Percentiles rank a stretch among this genome's conserved stretches.
phyloP scores from a whole-genome alignment of 306 rosid genomes.

The Pyrus bretschneideri region DNA sequence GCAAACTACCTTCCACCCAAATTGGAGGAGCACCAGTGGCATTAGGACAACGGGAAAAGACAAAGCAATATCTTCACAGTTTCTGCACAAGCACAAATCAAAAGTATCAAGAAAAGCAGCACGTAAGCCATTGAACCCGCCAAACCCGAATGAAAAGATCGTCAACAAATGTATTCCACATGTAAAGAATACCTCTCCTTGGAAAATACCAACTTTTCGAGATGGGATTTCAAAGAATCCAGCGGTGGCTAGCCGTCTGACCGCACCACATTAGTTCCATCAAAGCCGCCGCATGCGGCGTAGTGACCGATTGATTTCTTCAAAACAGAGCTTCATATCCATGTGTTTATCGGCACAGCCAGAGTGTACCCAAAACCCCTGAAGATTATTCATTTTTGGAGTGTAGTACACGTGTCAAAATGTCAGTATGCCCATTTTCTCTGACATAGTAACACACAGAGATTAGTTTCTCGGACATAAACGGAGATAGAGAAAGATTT shows the following conservation, averaged over 20 bases:
- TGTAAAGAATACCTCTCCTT: slow-evolving; percentile 30
- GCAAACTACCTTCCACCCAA: slow-evolving; percentile 50
- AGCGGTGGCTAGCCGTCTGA: slow-evolving; percentile 35
- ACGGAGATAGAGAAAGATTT: too few species aligned
- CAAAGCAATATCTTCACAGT: slow-evolving; percentile 61
- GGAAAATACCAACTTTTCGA: slow-evolving; percentile 26
- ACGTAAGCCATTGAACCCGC: neutral
- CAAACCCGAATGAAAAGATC: neutral
- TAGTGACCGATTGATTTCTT: slow-evolving; percentile 42
- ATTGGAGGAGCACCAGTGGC: slow-evolving; percentile 46
- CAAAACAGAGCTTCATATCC: slow-evolving; percentile 44
- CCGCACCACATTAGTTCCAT: slow-evolving; percentile 41
- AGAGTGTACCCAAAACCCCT: slow-evolving; percentile 40
- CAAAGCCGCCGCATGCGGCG: slow-evolving; percentile 33
- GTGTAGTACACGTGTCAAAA: too few species aligned
- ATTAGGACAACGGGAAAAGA: slow-evolving; percentile 48
- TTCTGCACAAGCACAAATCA: slow-evolving; percentile 23
- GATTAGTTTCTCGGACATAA: too few species aligned
- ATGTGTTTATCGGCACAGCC: slow-evolving; percentile 46
- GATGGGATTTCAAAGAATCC: slow-evolving; percentile 26
- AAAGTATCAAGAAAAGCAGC: neutral
- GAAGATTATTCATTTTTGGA: neutral
- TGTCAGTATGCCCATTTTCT: too few species aligned
- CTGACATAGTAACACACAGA: too few species aligned
- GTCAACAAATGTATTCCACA: neutral